phyloP scores from a whole-genome alignment of 2,329 filamentous ascomycete species.

The Capronia americana region DNA sequence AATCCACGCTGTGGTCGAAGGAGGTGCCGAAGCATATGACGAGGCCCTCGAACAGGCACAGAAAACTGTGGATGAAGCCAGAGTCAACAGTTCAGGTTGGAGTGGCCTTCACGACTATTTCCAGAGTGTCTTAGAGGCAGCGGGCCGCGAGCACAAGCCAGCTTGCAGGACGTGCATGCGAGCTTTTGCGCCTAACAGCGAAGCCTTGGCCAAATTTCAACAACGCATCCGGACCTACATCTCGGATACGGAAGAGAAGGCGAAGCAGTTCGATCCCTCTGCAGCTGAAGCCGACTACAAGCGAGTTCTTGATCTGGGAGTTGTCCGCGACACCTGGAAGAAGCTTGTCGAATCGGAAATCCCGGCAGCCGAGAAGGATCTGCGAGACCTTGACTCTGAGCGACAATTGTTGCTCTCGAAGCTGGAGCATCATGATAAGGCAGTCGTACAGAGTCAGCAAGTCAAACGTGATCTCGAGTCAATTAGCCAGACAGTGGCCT shows the following conservation, averaged over 20 bases:
- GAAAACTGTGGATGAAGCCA: constrained; percentile 57
- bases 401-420: constrained; percentile 65
- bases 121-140: constrained; percentile 66
- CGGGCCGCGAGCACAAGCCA: constrained; percentile 61
- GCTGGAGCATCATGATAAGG: constrained; percentile 71
- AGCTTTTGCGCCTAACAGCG: constrained; percentile 63
- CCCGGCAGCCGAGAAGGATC: constrained; percentile 69
- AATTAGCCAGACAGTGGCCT: constrained; percentile 75
- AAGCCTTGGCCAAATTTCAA: constrained; percentile 68
- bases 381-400: constrained; percentile 67
- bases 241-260: constrained; percentile 56
- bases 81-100: constrained; percentile 70
- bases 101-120: constrained; percentile 76
- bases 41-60: constrained; percentile 61
- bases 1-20: constrained; percentile 65
- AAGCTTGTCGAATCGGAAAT: constrained; percentile 73
- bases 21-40: constrained; percentile 58
- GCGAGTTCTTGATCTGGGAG: constrained; percentile 66
- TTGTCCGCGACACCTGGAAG: constrained; percentile 75
- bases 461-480: constrained; percentile 76
- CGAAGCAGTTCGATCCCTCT: constrained; percentile 63
- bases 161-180: constrained; percentile 79
- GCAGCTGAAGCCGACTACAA: constrained; percentile 68
- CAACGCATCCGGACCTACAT: constrained; percentile 68
- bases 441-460: constrained; percentile 67